These are phyloP conservation scores for Albizia julibrissin DNA, from an alignment of 306 rosid genomes.

Conservation along the genomic window DNA sequence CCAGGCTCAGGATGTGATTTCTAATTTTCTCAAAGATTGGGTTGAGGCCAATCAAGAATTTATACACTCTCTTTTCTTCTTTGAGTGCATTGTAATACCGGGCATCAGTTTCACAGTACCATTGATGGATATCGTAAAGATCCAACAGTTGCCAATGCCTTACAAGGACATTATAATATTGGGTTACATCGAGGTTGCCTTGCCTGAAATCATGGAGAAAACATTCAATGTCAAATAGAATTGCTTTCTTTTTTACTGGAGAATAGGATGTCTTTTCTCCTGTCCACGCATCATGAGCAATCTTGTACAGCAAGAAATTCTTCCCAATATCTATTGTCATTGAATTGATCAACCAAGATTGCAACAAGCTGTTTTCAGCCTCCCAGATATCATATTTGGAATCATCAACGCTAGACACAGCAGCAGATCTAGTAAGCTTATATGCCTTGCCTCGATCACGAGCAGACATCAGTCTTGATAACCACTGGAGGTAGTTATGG, in stretches of 20 bases:
- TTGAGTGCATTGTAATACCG: background rate
- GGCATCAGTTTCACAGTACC: background rate
- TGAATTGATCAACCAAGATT: background rate
- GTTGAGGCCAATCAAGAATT: background rate
- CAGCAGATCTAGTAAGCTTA: background rate
- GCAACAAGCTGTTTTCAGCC: background rate
- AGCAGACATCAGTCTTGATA: background rate
- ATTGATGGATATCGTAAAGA: background rate
- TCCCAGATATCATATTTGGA: background rate
- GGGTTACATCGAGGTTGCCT: background rate
- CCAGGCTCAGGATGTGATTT: background rate
- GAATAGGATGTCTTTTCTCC: background rate
- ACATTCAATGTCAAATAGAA: background rate
- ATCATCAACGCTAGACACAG: background rate
- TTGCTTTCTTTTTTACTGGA: background rate
- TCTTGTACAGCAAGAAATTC: background rate
- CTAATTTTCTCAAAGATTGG: background rate
- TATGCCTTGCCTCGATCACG: background rate
- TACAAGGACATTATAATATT: background rate
- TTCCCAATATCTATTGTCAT: background rate
- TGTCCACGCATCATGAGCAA: background rate
- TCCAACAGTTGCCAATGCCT: background rate
- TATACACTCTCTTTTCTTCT: conserved; percentile 1
- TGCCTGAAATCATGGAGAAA: conserved; percentile 3
- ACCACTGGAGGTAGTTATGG: background rate